Evolutionary conservation across 2,329 filamentous ascomycete species (phyloP).

Genomic region (Monosporascus sp.): DNA sequence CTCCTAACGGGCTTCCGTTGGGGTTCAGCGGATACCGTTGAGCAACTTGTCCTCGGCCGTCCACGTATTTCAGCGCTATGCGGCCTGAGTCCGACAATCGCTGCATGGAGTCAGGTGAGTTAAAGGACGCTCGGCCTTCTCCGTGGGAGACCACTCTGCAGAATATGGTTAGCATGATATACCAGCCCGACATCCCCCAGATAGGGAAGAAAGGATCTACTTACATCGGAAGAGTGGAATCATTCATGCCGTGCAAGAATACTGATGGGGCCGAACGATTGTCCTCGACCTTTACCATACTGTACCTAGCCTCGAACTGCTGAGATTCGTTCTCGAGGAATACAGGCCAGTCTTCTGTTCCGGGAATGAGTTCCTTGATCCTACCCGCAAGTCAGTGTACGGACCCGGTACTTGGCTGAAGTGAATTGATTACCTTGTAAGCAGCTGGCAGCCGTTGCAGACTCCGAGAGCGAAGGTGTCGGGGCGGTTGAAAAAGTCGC

Average conservation of each 20-base stretch:
- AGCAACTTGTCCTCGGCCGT: constrained; percentile 72
- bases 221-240: constrained; percentile 67
- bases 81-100: constrained; percentile 61
- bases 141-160: constrained; percentile 71
- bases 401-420: too few species aligned
- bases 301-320: neutral
- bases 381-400: too few species aligned
- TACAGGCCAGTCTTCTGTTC: constrained; percentile 75
- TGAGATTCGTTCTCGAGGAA: constrained; percentile 42
- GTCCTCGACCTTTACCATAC: constrained; percentile 3
- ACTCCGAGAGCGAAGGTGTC: constrained; percentile 93
- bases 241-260: constrained; percentile 46
- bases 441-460: constrained; percentile 97
- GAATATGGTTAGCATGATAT: too few species aligned
- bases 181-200: too few species aligned
- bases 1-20: constrained; percentile 79
- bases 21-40: constrained; percentile 63
- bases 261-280: neutral
- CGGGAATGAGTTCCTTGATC: constrained; percentile 79
- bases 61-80: constrained; percentile 76
- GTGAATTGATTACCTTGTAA: constrained; percentile 50
- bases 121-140: constrained; percentile 77
- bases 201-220: neutral
- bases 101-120: constrained; percentile 45
- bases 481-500: constrained; percentile 76